Conservation (phyloP, 345 rosid species). For the Sisymbrium altissimum region DNA sequence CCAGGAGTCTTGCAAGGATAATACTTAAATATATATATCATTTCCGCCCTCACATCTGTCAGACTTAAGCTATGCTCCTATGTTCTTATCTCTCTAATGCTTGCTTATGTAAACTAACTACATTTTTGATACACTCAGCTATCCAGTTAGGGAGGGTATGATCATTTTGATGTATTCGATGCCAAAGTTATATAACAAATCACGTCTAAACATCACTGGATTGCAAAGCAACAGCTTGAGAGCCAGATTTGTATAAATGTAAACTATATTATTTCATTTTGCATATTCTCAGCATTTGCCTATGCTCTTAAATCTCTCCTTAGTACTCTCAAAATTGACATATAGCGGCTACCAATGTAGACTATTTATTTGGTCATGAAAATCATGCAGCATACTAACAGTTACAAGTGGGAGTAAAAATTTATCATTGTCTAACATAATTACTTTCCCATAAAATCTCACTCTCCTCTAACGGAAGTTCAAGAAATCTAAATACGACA, state of each 20-base stretch:
- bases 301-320: not conserved
- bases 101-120: not conserved
- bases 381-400: not conserved
- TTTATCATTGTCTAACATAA: not conserved
- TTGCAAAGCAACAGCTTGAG: not conserved
- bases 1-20: not conserved
- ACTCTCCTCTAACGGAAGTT: not conserved
- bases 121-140: not conserved
- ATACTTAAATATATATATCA: too few species aligned
- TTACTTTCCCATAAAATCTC: not conserved
- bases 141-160: too few species aligned
- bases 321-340: too few species aligned
- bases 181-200: not conserved
- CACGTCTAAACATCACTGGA: not conserved
- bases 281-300: too few species aligned
- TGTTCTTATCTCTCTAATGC: not conserved
- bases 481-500: not conserved
- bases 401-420: not conserved
- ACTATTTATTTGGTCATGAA: too few species aligned
- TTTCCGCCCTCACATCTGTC: too few species aligned
- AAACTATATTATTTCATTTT: not conserved
- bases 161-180: not conserved
- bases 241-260: not conserved
- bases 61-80: not conserved
- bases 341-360: too few species aligned